Base-by-base conservation (phyloP, 2,329 filamentous ascomycete genomes). In the Elsinoe batatas region DNA sequence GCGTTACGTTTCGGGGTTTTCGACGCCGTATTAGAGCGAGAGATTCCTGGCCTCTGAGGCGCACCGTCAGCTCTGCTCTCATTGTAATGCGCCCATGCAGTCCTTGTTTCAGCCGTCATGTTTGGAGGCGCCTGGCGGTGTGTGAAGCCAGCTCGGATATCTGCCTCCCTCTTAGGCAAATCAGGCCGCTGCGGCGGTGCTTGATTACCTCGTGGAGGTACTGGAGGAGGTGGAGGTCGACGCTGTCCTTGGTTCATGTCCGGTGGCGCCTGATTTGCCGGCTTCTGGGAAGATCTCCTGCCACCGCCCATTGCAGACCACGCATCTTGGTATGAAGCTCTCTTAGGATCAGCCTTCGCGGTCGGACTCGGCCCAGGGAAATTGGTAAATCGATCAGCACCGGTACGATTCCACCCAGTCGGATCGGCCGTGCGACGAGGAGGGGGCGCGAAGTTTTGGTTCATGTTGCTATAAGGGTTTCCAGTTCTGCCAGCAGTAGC, bases 1-100 rank as follows among this genome's bases (percentile, higher is more conserved):
- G 79, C 80, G 43, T 72, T 70, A 64, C 73, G 79, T 61, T 74
- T 79, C 36, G 78, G 77, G 3, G 73, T 70, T 26, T 35, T 51
- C 53, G 68, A 65, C 3, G 68, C 67, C 51, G 69, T 71, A 42
- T 68, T 66, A 49, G 65, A 72, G 17, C 71, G 68, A 17, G 64
- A 64, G 57, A 73, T 67, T 37, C 64, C 63, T n/a, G 67, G 61
- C 55, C 65, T 40, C 40, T 55, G 53, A 7, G 38, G 17, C 13
- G n/a, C n/a, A 15, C 32, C 66, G 13, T 56, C 59, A 11, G 56
- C 38, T 57, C 63, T 10, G 49, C 50, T 36, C 58, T 53, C 49
- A 58, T 69, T 67, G 56, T 64, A 68, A 10, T 62, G 59, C n/a
- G 64, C 61, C 66, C 67, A 70, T 3, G 68, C 68, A 6, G 71